A percentile compares a stretch with the other conserved stretches of the same genome.
These are phyloP conservation scores for Olyra latifolia DNA, from an alignment of 176 grass and related monocot genomes.

Conservation along the genomic window DNA sequence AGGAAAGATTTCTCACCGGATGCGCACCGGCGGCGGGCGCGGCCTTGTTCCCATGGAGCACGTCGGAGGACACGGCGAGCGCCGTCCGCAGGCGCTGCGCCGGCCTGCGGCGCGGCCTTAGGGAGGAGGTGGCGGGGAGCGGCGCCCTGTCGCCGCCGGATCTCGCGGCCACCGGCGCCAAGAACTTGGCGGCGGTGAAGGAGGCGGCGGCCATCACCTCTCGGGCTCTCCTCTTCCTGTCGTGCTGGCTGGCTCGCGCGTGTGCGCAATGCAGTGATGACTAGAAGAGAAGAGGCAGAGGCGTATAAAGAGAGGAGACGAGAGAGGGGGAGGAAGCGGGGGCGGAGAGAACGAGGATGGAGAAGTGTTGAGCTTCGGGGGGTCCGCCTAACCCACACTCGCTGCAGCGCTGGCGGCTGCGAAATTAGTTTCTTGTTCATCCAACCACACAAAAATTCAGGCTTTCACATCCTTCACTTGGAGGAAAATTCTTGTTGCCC, in stretches of 20 bases:
- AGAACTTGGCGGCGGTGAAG: slow-evolving; percentile 83
- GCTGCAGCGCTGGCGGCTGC: not conserved
- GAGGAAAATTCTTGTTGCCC: not conserved
- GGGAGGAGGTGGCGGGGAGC: not conserved
- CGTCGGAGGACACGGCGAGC: slow-evolving; percentile 66
- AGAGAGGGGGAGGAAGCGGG: not conserved
- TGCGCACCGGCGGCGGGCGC: slow-evolving; percentile 27
- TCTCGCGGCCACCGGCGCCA: slow-evolving; percentile 60
- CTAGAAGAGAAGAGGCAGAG: not conserved
- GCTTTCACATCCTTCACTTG: not conserved
- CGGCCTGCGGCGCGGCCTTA: not conserved
- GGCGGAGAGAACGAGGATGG: slow-evolving; percentile 55
- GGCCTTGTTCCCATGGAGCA: slow-evolving; percentile 51
- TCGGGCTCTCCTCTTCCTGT: not conserved
- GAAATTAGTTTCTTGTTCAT: not conserved
- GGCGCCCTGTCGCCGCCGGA: slow-evolving; percentile 37
- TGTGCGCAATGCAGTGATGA: not conserved
- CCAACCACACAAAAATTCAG: not conserved
- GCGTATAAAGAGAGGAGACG: slow-evolving; percentile 44
- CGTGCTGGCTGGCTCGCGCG: not conserved
- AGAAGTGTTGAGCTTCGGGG: slow-evolving; percentile 18
- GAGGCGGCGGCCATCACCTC: slow-evolving; percentile 46
- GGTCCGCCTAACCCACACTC: slow-evolving; percentile 21
- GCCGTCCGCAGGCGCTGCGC: slow-evolving; percentile 33
- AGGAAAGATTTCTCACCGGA: slow-evolving; percentile 25